A percentile compares a stretch with the other conserved stretches of the same genome.
Evolutionary conservation across 148 eudicot species (phyloP).

Genomic region (Vaccinium darrowii): DNA sequence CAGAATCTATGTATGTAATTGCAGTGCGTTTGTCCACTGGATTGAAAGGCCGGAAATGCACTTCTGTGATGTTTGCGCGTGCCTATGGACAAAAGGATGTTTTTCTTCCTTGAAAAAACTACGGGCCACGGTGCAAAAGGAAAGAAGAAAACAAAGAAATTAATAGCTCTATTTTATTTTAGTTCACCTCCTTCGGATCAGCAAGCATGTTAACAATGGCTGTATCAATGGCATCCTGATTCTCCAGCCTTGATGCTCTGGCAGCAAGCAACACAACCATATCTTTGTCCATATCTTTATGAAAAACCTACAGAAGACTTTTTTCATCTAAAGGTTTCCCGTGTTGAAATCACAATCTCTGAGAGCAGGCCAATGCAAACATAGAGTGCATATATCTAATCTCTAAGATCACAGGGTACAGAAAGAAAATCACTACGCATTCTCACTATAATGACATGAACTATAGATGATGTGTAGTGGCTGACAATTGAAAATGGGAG

Average conservation of each 20-base stretch:
- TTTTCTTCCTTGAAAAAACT: not conserved
- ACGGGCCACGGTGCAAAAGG: not conserved
- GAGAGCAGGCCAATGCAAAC: slow-evolving; percentile 5
- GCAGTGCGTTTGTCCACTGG: slow-evolving; percentile 70
- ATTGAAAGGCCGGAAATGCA: slow-evolving; percentile 71
- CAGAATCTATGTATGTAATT: slow-evolving; percentile 58
- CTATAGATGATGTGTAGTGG: not conserved
- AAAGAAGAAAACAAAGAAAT: not conserved
- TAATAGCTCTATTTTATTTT: slow-evolving; percentile 1
- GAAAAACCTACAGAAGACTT: slow-evolving; percentile 42
- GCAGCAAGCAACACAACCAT: slow-evolving; percentile 70
- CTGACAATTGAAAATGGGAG: not conserved
- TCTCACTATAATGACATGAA: not conserved
- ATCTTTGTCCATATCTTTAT: slow-evolving; percentile 61
- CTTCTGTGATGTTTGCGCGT: slow-evolving; percentile 60
- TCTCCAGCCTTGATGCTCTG: slow-evolving; percentile 76
- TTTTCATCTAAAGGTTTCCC: not conserved
- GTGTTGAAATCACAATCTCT: not conserved
- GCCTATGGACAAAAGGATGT: slow-evolving; percentile 38
- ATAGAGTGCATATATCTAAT: not conserved
- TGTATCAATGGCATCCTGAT: slow-evolving; percentile 83
- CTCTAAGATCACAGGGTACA: not conserved
- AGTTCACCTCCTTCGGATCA: slow-evolving; percentile 72
- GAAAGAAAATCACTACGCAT: not conserved
- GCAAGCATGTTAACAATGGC: slow-evolving; percentile 66